Base-by-base conservation (phyloP, 495 filamentous ascomycete genomes). In the Lepidopterella palustris region DNA sequence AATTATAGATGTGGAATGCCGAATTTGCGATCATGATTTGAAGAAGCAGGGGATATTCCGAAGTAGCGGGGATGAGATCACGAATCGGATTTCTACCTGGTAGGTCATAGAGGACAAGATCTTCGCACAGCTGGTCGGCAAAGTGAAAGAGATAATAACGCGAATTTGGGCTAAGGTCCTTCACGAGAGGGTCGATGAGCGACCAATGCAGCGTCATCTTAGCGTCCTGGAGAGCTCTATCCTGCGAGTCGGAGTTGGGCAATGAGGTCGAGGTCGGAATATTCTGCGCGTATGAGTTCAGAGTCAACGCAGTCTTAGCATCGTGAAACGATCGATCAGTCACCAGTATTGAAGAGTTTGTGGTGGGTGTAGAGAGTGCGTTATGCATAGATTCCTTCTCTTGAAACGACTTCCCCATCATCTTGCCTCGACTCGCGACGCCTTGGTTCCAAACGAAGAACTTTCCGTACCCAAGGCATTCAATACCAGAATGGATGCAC, bases 341-440 rank as follows among this genome's bases (percentile, higher is more conserved):
- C 1, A 26, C 1, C 26, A 23, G 21, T 13, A 1, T 18, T 35
- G 55, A 13, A 53, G 23, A 4, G n/a, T 28, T 15, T 5, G 27
- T 15, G n/a, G 21, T 48, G 24, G 31, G 20, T 20, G 3, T 24
- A 51, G 60, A 45, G 4, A 54, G 52, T 65, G 62, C 48, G 15
- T 49, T 61, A 28, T 32, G 23, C 39, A 42, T 31, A 25, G 15
- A 18, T 5, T 5, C 6, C 45, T 9, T 32, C 18, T 60, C 64
- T 25, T 58, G 52, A 56, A 68, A 74, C 28, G 71, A 71, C 55
- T 70, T 75, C 23, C 73, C 73, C 73, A 75, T 74, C 73, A 75
- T 73, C 62, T 75, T 74, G 21, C 73, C 73, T n/a, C 73, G 59
- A 45, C 70, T 71, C 18, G 73, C 73, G 24, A 74, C 68, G 23